Evolutionary conservation across 169 alveolate genomes (phyloP), one percentile per base, ranked within the genome.

Genomic region (Cryptosporidium bovis): DNA sequence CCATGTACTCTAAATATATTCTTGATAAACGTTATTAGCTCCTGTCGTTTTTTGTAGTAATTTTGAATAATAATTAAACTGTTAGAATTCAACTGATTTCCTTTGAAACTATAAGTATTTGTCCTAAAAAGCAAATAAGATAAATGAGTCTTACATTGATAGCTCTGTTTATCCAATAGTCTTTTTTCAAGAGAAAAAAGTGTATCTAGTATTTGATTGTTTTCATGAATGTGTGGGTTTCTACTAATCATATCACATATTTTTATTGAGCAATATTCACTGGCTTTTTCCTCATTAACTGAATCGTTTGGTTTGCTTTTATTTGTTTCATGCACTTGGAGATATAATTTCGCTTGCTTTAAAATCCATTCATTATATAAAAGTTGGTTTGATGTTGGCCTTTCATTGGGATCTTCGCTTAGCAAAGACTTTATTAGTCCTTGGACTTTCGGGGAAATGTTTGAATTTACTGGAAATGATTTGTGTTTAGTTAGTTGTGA

Each of bases 351-450:
- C 15, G 33, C 44, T 48, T 77, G 87, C 36, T 77, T 62, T 29
- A 77, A 44, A 44, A 77, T 62, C 87, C 87, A 77, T 24, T 77
- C 87, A 62, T 77, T 77, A 62, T 77, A 77, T 20, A 77, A 71
- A 60, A 77, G 87, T 60, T 77, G 87, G 33, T 77, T 36, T 12
- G 87, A 56, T 77, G 87, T 77, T 16, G 87, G 87, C 2, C 87
- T 77, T 15, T 77, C 51, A n/a, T 56, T 53, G n/a, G 87, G 87
- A 77, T 60, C 44, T 12, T 34, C 50, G 51, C 51, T 77, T 40
- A 77, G 50, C 64, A 77, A 62, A 1, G 87, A 56, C 46, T 62
- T 77, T 36, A 77, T 77, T 20, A 77, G 48, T 18, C 18, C 18
- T 27, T 27, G 65, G 64, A 62, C 71, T 20, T 62, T 56, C n/a